Evolutionary conservation across 2,329 filamentous ascomycete species (phyloP).

Genomic region (Talaromyces sp.): DNA sequence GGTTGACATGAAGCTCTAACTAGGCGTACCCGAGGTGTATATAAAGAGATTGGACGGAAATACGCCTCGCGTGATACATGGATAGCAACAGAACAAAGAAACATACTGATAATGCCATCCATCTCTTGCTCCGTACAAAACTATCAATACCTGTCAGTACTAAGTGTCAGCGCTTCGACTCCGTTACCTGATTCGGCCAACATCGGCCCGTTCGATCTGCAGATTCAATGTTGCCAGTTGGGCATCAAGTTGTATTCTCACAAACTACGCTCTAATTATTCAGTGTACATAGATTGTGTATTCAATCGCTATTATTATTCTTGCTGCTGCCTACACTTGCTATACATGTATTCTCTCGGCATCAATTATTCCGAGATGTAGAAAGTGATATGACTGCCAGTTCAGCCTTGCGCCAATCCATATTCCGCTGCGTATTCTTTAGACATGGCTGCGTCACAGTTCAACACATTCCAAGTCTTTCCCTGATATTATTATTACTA

Average conservation of each 20-base stretch:
- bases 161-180: neutral
- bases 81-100: neutral
- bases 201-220: neutral
- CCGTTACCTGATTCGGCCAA: neutral
- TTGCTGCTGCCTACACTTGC: too few species aligned
- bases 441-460: neutral
- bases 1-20: too few species aligned
- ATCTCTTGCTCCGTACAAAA: neutral
- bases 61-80: too few species aligned
- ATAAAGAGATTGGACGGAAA: too few species aligned
- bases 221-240: neutral
- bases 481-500: too few species aligned
- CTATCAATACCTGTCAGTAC: too few species aligned
- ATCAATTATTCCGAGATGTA: neutral
- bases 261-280: neutral
- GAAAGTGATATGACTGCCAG: neutral
- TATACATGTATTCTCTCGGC: neutral
- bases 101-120: neutral
- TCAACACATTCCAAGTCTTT: neutral
- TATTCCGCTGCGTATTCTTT: too few species aligned
- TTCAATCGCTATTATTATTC: neutral
- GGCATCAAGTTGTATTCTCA: neutral
- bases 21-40: too few species aligned
- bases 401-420: too few species aligned
- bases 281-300: neutral